phyloP scores from a whole-genome alignment of 129 eudicot species.

The Chrysanthemum makinoi region DNA sequence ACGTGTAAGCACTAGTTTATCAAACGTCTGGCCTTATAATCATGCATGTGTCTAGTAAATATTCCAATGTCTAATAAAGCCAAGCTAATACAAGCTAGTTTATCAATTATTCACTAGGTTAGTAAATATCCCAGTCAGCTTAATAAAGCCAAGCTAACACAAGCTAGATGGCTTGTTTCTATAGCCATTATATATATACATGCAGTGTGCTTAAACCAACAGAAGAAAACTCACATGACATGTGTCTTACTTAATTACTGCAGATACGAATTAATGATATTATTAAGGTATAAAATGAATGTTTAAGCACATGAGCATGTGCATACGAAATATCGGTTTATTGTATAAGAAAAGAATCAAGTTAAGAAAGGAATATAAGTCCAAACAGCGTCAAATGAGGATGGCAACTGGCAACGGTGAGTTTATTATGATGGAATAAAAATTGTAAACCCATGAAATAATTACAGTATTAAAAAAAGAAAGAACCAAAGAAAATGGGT shows the following conservation, averaged over 20 bases:
- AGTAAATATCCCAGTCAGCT: background rate
- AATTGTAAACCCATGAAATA: background rate
- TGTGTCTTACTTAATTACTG: background rate
- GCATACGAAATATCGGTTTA: background rate
- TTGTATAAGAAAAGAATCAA: slow-evolving; percentile 11
- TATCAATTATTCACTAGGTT: background rate
- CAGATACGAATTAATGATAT: too few species aligned
- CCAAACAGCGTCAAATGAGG: slow-evolving; percentile 11
- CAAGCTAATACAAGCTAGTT: too few species aligned
- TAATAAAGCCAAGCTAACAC: background rate
- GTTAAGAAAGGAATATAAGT: slow-evolving; percentile 14
- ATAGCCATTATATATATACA: background rate
- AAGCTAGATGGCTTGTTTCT: background rate
- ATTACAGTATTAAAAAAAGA: too few species aligned
- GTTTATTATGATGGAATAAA: background rate
- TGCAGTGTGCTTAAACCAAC: background rate
- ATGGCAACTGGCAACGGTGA: background rate
- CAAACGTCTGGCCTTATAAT: background rate
- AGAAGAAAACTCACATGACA: slow-evolving; percentile 17
- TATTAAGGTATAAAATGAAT: background rate
- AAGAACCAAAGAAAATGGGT: background rate
- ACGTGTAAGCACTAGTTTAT: background rate
- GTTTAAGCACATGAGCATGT: slow-evolving; percentile 11
- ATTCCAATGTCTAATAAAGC: too few species aligned
- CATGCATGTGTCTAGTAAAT: background rate